Evolutionary conservation across 768 basidiomycete genomes (phyloP).

Genomic region (Mycena olivaceomarginata): DNA sequence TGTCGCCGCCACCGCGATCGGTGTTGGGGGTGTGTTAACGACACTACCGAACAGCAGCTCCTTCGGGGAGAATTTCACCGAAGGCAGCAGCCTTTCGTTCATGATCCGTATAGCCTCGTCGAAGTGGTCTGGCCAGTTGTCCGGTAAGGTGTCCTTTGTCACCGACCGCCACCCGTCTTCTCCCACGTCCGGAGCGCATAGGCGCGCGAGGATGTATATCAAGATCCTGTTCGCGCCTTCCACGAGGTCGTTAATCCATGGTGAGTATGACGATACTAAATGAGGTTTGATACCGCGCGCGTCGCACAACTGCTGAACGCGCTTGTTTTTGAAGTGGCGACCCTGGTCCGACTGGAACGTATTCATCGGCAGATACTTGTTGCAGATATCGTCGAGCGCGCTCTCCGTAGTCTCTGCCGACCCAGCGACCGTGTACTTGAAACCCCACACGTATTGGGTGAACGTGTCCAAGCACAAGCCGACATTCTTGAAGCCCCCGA

Average conservation of each 20-base stretch:
- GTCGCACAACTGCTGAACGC: conserved; percentile 41
- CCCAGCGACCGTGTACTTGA: conserved; percentile 31
- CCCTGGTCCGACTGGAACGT: conserved; percentile 52
- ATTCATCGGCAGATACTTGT: conserved; percentile 34
- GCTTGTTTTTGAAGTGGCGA: conserved; percentile 46
- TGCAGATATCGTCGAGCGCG: conserved; percentile 43
- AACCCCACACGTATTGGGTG: conserved; percentile 46
- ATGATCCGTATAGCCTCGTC: too few relatives aligned
- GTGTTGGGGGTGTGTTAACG: conserved; percentile 51
- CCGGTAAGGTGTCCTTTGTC: too few relatives aligned
- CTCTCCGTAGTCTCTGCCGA: conserved; percentile 15
- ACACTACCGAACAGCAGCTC: conserved; percentile 56
- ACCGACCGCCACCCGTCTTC: too few relatives aligned
- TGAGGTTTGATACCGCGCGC: too few relatives aligned
- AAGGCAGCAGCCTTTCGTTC: conserved; percentile 46
- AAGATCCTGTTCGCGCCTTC: too few relatives aligned
- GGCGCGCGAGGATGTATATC: too few relatives aligned
- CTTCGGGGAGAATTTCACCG: conserved; percentile 40
- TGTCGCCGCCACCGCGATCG: neutral
- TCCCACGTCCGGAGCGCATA: too few relatives aligned
- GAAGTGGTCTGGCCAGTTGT: too few relatives aligned
- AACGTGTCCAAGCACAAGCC: conserved; percentile 45
- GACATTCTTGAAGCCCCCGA: conserved; percentile 44
- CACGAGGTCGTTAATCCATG: too few relatives aligned
- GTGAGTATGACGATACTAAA: too few relatives aligned